phyloP scores from a whole-genome alignment of 306 rosid species.

The Quillaja saponaria region DNA sequence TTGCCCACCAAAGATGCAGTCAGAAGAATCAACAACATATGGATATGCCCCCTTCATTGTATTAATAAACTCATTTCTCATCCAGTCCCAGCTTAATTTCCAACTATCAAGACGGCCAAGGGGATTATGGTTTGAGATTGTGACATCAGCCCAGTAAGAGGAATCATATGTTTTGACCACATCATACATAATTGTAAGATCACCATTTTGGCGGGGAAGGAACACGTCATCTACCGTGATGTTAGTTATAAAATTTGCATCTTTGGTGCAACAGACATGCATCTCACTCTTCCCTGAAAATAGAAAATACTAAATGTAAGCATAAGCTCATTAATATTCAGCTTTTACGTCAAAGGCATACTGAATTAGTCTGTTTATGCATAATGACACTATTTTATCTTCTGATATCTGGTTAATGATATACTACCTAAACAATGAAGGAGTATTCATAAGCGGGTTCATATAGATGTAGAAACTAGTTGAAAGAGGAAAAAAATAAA shows the following conservation, averaged over 20 bases:
- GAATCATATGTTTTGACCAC: constrained; percentile 64
- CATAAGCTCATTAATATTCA: constrained; percentile 13
- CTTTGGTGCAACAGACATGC: constrained; percentile 71
- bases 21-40: constrained; percentile 72
- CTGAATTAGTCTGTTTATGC: too few species aligned
- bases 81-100: constrained; percentile 96
- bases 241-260: constrained; percentile 55
- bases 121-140: constrained; percentile 76
- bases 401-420: too few species aligned
- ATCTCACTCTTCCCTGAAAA: constrained; percentile 57
- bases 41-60: constrained; percentile 94
- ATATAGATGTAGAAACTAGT: too few species aligned
- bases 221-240: constrained; percentile 51
- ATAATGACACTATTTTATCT: too few species aligned
- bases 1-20: constrained; percentile 71
- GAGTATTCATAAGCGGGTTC: too few species aligned
- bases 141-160: constrained; percentile 77
- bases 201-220: constrained; percentile 79
- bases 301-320: constrained; percentile 4
- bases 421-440: background rate
- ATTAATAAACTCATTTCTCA: constrained; percentile 71
- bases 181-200: constrained; percentile 90
- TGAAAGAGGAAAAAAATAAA: background rate
- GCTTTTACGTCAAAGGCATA: constrained; percentile 1
- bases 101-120: constrained; percentile 96